phyloP scores from a whole-genome alignment of 169 alveolate species.

The Cryptosporidium sp. region DNA sequence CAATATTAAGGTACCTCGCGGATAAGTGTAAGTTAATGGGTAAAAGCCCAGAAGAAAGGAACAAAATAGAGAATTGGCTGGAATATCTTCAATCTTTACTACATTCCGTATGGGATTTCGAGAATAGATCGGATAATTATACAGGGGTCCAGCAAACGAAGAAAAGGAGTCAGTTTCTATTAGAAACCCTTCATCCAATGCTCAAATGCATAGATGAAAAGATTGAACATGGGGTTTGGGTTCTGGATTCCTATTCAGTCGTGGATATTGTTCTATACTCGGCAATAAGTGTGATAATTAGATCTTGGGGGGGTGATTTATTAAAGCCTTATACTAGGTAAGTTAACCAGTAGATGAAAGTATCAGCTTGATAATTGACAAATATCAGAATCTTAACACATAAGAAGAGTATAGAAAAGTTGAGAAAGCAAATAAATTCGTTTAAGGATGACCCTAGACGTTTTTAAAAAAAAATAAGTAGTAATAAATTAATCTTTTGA shows the following conservation, averaged over 20 bases:
- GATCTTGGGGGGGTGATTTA: slow-evolving; percentile 27
- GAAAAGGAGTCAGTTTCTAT: slow-evolving; percentile 37
- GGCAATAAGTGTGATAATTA: slow-evolving; percentile 46
- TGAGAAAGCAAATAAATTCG: slow-evolving; percentile 57
- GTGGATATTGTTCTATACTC: slow-evolving; percentile 52
- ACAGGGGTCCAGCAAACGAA: slow-evolving; percentile 25
- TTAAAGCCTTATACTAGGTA: slow-evolving; percentile 37
- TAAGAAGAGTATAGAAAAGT: slow-evolving; percentile 37
- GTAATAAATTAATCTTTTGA: slow-evolving; percentile 1
- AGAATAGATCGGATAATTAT: slow-evolving; percentile 6
- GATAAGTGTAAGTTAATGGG: slow-evolving; percentile 67
- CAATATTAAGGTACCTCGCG: slow-evolving; percentile 58
- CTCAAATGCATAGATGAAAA: slow-evolving; percentile 14
- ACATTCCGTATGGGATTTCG: slow-evolving; percentile 64
- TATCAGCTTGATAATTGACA: not conserved
- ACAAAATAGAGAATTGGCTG: slow-evolving; percentile 48
- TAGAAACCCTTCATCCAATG: slow-evolving; percentile 67
- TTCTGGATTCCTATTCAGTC: slow-evolving; percentile 6
- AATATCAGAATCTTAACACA: slow-evolving; percentile 20
- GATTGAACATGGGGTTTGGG: slow-evolving; percentile 49
- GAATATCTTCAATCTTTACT: slow-evolving; percentile 45
- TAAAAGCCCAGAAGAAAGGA: slow-evolving; percentile 10
- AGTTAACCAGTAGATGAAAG: not conserved
- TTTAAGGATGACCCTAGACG: slow-evolving; percentile 73
- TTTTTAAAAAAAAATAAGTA: not conserved